These are phyloP conservation scores for Pythium monospermum DNA, from an alignment of 352 stramenopile species.

Conservation along the genomic window DNA sequence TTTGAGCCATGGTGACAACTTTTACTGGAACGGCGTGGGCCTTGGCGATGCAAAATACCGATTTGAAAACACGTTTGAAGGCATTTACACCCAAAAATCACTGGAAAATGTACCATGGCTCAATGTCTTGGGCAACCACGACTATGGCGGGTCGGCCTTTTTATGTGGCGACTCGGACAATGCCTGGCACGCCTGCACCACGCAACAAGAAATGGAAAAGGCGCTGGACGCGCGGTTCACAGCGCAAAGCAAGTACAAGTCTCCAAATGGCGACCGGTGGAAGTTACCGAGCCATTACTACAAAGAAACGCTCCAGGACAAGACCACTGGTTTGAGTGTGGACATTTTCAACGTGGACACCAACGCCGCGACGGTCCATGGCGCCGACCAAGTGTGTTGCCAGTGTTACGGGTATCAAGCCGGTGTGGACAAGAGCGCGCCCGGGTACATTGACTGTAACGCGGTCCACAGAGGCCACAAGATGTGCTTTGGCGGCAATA, in stretches of 20 bases:
- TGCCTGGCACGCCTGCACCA: constrained; percentile 35
- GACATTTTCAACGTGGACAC: constrained; percentile 77
- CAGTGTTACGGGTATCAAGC: constrained; percentile 77
- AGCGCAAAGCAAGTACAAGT: constrained; percentile 60
- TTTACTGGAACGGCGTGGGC: constrained; percentile 78
- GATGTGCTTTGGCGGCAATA: constrained; percentile 51
- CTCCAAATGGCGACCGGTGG: constrained; percentile 69
- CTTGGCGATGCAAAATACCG: constrained; percentile 39
- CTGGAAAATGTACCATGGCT: constrained; percentile 62
- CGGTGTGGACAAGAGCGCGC: constrained; percentile 30
- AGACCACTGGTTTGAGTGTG: constrained; percentile 37
- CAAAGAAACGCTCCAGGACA: constrained; percentile 44
- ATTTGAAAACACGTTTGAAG: constrained; percentile 70
- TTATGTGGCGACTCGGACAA: constrained; percentile 49
- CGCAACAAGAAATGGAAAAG: constrained; percentile 38
- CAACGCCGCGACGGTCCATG: constrained; percentile 59
- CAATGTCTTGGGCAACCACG: constrained; percentile 77
- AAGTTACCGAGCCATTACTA: constrained; percentile 69
- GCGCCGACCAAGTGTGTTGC: constrained; percentile 68
- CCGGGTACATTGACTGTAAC: constrained; percentile 31
- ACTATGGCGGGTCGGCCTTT: constrained; percentile 70
- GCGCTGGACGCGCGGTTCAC: constrained; percentile 53
- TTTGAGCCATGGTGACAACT: constrained; percentile 78
- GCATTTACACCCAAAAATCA: constrained; percentile 46
- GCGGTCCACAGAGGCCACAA: constrained; percentile 43